Evolutionary conservation across 371 early-diverging fungal species (phyloP).

Genomic region (Mortierella sp.): DNA sequence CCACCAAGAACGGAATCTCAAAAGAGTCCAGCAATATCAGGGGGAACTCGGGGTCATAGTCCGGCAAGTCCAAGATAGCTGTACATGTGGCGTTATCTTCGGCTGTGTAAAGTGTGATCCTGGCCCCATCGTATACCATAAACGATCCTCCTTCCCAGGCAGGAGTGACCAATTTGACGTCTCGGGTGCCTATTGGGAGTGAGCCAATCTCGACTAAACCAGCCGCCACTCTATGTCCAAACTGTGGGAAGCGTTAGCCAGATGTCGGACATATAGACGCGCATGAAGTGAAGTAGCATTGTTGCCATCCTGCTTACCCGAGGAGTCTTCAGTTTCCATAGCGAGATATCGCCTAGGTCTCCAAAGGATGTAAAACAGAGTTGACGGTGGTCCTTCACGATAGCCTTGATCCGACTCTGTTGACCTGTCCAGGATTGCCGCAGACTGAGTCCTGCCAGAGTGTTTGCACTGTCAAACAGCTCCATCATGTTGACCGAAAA

Average conservation of each 20-base stretch:
- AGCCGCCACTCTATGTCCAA: constrained; percentile 55
- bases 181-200: constrained; percentile 36
- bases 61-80: constrained; percentile 37
- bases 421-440: constrained; percentile 81
- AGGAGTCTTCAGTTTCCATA: constrained; percentile 69
- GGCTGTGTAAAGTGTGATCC: constrained; percentile 45
- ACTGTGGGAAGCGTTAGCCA: constrained; percentile 19
- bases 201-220: constrained; percentile 52
- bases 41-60: constrained; percentile 49
- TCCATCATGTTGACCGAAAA: constrained; percentile 84
- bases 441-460: constrained; percentile 69
- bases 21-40: constrained; percentile 49
- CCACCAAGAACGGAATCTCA: constrained; percentile 48
- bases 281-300: too few species aligned
- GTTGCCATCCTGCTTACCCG: constrained; percentile 21
- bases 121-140: constrained; percentile 53
- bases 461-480: constrained; percentile 77
- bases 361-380: constrained; percentile 66
- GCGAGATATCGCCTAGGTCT: constrained; percentile 65
- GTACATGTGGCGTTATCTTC: constrained; percentile 31
- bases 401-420: constrained; percentile 63
- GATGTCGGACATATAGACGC: too few species aligned
- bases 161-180: constrained; percentile 45
- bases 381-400: constrained; percentile 58
- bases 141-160: constrained; percentile 58